phyloP scores from a whole-genome alignment of 169 alveolate genomes.

The Plasmodium adleri region DNA sequence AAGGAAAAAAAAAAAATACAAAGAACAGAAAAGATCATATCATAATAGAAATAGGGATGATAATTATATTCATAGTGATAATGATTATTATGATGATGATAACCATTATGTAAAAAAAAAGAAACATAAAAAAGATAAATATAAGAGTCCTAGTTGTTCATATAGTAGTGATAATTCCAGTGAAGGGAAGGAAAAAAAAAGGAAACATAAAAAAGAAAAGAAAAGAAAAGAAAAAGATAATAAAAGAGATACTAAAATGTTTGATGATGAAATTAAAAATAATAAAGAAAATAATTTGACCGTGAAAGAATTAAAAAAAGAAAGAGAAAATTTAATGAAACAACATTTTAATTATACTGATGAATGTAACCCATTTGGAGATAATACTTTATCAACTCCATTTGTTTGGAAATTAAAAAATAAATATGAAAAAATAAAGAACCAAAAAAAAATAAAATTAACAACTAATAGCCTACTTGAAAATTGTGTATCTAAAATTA shows the following conservation, averaged over 20 bases:
- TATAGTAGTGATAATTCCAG: not conserved
- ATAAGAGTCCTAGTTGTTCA: not conserved
- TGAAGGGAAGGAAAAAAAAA: not conserved
- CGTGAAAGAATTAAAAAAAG: slow-evolving; percentile 39
- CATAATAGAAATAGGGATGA: too few relatives aligned
- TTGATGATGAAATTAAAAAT: not conserved
- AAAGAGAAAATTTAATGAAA: slow-evolving; percentile 74
- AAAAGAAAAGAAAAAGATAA: not conserved
- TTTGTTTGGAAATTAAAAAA: slow-evolving; percentile 84
- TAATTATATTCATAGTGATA: too few relatives aligned
- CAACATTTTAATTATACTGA: slow-evolving; percentile 85
- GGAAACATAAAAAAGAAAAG: not conserved
- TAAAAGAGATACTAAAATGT: not conserved
- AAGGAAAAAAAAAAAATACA: not conserved
- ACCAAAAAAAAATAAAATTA: slow-evolving; percentile 47
- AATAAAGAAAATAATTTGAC: slow-evolving; percentile 15
- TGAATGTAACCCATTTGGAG: slow-evolving; percentile 90
- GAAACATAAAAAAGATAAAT: slow-evolving; percentile 16
- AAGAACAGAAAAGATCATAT: not conserved
- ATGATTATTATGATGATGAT: not conserved
- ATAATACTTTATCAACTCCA: slow-evolving; percentile 80
- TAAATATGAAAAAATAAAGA: slow-evolving; percentile 50
- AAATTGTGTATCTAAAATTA: slow-evolving; percentile 39
- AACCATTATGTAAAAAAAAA: not conserved
- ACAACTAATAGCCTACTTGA: slow-evolving; percentile 72